Percentiles rank a stretch among this genome's conserved stretches.
These are phyloP conservation scores for Wickerhamiella musiphila DNA, from an alignment of 805 yeast genomes.

Conservation along the genomic window DNA sequence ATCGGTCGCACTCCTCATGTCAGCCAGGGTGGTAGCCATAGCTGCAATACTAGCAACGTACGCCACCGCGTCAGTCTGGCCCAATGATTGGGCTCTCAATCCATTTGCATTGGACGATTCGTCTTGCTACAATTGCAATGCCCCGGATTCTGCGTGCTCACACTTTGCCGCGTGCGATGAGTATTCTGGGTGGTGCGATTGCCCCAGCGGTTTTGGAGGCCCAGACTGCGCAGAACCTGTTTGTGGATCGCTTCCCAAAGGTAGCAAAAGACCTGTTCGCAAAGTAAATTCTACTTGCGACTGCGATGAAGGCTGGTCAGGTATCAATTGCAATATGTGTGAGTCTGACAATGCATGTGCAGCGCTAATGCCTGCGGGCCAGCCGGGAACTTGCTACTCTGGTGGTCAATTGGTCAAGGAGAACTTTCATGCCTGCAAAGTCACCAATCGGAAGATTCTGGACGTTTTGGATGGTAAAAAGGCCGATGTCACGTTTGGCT, in stretches of 20 bases:
- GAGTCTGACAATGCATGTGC: constrained; percentile 58
- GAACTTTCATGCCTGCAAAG: constrained; percentile 85
- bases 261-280: constrained; percentile 44
- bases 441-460: constrained; percentile 70
- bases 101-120: too few species aligned
- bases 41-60: too few species aligned
- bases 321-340: constrained; percentile 85
- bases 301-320: constrained; percentile 80
- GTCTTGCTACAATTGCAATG: constrained; percentile 90
- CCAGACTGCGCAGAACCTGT: constrained; percentile 75
- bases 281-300: constrained; percentile 35
- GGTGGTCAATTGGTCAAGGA: constrained; percentile 68
- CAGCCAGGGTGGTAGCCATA: too few species aligned
- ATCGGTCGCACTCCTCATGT: too few species aligned
- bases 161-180: constrained; percentile 83
- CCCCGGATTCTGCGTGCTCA: constrained; percentile 76
- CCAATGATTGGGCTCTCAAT: too few species aligned
- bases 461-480: constrained; percentile 59
- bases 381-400: constrained; percentile 71
- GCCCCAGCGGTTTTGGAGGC: constrained; percentile 87
- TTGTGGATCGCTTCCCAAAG: constrained; percentile 67
- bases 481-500: constrained; percentile 87
- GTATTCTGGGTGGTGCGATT: constrained; percentile 80
- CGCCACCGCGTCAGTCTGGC: too few species aligned
- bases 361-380: constrained; percentile 68